Percentiles rank a stretch among this genome's conserved stretches.
Evolutionary conservation across 2,329 filamentous ascomycete genomes (phyloP).

Genomic region (Curvularia lunata): DNA sequence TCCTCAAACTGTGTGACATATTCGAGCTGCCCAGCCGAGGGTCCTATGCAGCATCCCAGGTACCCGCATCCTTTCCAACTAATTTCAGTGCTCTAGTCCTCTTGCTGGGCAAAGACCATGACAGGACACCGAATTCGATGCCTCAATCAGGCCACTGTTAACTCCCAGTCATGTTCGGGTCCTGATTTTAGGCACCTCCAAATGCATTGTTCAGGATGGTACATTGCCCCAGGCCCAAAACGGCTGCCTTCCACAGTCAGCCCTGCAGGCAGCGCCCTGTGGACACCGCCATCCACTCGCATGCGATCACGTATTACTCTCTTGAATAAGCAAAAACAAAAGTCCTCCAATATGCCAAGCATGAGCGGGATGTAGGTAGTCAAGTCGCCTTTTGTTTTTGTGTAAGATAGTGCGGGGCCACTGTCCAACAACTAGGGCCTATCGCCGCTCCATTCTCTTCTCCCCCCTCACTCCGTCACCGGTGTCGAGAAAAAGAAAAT

Average conservation of each 20-base stretch:
- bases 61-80: neutral
- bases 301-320: constrained; percentile 3
- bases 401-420: neutral
- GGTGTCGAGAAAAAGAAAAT: neutral
- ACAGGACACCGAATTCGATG: neutral
- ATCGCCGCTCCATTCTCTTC: neutral
- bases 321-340: neutral
- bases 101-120: neutral
- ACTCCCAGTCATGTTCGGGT: neutral
- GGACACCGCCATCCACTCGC: neutral
- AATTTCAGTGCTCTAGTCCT: neutral
- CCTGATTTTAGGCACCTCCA: neutral
- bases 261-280: neutral
- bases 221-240: neutral
- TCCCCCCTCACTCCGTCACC: neutral
- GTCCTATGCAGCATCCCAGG: neutral
- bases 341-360: neutral
- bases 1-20: neutral
- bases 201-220: neutral
- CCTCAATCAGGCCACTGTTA: neutral
- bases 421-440: neutral
- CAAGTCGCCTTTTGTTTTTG: neutral
- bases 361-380: neutral
- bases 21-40: neutral
- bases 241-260: neutral